Conservation (phyloP, 345 rosid genomes). For the Gynandropsis gynandra region DNA sequence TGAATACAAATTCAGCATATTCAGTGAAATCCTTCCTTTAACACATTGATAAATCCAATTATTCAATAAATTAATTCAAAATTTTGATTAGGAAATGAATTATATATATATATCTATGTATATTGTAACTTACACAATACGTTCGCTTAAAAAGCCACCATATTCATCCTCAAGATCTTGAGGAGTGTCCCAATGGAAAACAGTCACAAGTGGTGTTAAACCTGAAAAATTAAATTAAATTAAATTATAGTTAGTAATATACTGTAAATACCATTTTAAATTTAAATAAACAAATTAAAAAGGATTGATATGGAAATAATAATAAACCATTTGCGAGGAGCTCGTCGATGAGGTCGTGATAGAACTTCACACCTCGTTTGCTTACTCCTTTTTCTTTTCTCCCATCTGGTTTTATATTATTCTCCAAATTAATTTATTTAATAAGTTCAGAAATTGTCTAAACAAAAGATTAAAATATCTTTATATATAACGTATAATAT, state of each 20-base stretch:
- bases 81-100: neutral
- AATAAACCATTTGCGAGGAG: constrained; percentile 30
- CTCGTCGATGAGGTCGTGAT: constrained; percentile 43
- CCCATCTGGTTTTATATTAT: constrained; percentile 26
- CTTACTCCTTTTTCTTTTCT: constrained; percentile 36
- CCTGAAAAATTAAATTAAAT: constrained; percentile 9
- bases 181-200: constrained; percentile 35
- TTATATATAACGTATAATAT: too few relatives aligned
- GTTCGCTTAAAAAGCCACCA: constrained; percentile 31
- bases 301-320: neutral
- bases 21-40: constrained; percentile 22
- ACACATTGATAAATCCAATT: neutral
- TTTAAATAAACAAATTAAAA: too few relatives aligned
- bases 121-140: constrained; percentile 22
- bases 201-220: constrained; percentile 28
- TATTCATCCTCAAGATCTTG: constrained; percentile 36
- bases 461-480: too few relatives aligned
- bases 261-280: too few relatives aligned
- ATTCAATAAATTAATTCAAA: neutral
- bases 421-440: neutral
- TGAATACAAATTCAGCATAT: constrained; percentile 26
- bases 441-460: too few relatives aligned
- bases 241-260: neutral
- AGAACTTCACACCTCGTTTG: constrained; percentile 33
- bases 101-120: too few relatives aligned